Percentiles rank a stretch among this genome's conserved stretches.
Conservation (phyloP, 164 flowering plant genomes). For the Umbellularia californica region DNA sequence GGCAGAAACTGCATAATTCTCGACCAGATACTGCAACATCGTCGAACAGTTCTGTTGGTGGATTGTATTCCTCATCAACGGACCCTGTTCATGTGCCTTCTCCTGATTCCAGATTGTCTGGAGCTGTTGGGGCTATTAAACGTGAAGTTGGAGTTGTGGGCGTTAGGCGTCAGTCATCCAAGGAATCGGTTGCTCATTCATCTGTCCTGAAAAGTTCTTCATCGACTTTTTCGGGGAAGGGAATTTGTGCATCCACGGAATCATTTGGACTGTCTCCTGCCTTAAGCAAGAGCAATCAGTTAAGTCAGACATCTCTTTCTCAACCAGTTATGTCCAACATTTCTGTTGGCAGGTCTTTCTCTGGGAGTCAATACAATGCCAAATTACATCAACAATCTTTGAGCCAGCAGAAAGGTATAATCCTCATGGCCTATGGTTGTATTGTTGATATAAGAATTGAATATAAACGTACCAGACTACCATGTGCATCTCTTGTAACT, state of each 20-base stretch:
- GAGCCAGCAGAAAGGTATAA: constrained; percentile 79
- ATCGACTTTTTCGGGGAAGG: constrained; percentile 38
- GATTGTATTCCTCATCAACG: constrained; percentile 80
- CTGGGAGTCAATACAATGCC: constrained; percentile 42
- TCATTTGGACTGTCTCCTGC: constrained; percentile 33
- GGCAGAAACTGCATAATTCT: constrained; percentile 30
- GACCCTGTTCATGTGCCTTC: constrained; percentile 99
- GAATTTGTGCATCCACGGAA: constrained; percentile 30
- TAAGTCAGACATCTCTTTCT: constrained; percentile 28
- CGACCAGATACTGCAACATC: constrained; percentile 32
- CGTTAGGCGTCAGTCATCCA: constrained; percentile 53
- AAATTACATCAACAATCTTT: constrained; percentile 51
- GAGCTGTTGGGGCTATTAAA: constrained; percentile 75
- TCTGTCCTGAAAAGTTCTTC: constrained; percentile 39
- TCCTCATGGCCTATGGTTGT: background rate
- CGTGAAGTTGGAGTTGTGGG: constrained; percentile 97
- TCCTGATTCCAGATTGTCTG: constrained; percentile 64
- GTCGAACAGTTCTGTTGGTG: constrained; percentile 60
- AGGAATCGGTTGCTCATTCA: constrained; percentile 39
- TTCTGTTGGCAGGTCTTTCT: constrained; percentile 33
- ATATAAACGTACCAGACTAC: too few relatives aligned
- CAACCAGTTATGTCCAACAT: constrained; percentile 35
- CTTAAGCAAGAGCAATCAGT: constrained; percentile 37
- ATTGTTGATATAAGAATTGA: too few relatives aligned
- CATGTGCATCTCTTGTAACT: too few relatives aligned